Conservation (phyloP, 352 stramenopile genomes). For the Globisporangium cederbergense region DNA sequence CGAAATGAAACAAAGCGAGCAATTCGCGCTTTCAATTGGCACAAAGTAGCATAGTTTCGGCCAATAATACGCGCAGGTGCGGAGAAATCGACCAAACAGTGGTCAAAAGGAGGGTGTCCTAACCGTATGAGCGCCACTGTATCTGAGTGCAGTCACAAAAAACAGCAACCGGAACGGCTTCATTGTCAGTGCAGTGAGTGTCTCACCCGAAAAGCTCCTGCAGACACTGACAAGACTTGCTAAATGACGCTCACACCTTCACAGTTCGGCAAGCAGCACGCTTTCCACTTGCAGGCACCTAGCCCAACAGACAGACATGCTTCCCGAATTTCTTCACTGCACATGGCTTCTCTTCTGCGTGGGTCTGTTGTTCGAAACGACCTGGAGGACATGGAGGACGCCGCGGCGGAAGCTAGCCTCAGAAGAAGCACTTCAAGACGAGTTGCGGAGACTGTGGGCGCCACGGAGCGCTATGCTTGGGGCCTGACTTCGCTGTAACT, state of each 20-base stretch:
- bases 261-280: neutral
- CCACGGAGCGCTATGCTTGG: neutral
- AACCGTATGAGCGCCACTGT: neutral
- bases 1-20: too few species aligned
- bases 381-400: neutral
- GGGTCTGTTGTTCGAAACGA: neutral
- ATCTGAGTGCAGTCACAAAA: constrained; percentile 36
- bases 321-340: too few species aligned
- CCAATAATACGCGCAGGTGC: too few species aligned
- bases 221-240: neutral
- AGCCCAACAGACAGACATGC: too few species aligned
- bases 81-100: too few species aligned
- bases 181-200: constrained; percentile 31
- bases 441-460: too few species aligned
- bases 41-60: too few species aligned
- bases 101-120: too few species aligned
- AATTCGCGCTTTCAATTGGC: too few species aligned
- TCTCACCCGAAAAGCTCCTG: constrained; percentile 3
- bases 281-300: neutral
- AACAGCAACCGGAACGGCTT: constrained; percentile 44
- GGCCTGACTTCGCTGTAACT: neutral
- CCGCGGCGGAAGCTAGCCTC: too few species aligned
- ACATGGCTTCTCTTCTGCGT: neutral
- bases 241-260: neutral
- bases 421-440: too few species aligned